phyloP scores from a whole-genome alignment of 2,329 filamentous ascomycete species.

The Aspergillus transmontanensis region DNA sequence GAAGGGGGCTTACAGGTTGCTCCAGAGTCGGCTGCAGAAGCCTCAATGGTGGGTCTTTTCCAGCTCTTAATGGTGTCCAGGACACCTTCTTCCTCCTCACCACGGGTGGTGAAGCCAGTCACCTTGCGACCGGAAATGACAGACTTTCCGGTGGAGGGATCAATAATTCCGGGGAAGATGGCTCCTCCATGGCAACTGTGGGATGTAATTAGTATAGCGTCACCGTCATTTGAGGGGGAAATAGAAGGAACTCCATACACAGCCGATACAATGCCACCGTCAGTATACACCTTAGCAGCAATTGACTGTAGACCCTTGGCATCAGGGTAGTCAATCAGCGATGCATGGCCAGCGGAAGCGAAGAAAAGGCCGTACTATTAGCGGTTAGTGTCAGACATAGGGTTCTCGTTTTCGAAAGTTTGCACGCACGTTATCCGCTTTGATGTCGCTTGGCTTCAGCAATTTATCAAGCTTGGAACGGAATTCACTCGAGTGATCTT shows the following conservation, averaged over 20 bases:
- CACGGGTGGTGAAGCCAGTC: slow-evolving; percentile 42
- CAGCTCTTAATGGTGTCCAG: slow-evolving; percentile 37
- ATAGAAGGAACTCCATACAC: slow-evolving; percentile 25
- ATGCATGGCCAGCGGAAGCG: slow-evolving; percentile 44
- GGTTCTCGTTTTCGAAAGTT: not conserved
- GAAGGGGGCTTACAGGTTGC: slow-evolving; percentile 31
- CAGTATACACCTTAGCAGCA: slow-evolving; percentile 30
- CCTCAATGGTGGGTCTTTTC: slow-evolving; percentile 36
- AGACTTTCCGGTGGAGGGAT: slow-evolving; percentile 32
- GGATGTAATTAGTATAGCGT: not conserved
- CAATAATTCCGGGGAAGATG: slow-evolving; percentile 41
- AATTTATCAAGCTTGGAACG: slow-evolving; percentile 35
- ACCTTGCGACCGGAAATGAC: slow-evolving; percentile 39
- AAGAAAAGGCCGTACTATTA: slow-evolving; percentile 42
- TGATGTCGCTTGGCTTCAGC: slow-evolving; percentile 31
- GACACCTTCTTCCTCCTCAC: slow-evolving; percentile 39
- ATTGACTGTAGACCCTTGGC: slow-evolving; percentile 32
- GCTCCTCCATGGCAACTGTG: slow-evolving; percentile 41
- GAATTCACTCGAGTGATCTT: slow-evolving; percentile 35
- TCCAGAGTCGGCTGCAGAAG: slow-evolving; percentile 28
- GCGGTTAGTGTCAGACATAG: not conserved
- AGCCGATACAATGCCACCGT: slow-evolving; percentile 36
- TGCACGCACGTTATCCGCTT: slow-evolving; percentile 20
- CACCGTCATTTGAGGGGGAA: not conserved
- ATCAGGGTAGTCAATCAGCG: slow-evolving; percentile 44